phyloP scores from a whole-genome alignment of 2,329 filamentous ascomycete species.

The Fusarium decemcellulare region DNA sequence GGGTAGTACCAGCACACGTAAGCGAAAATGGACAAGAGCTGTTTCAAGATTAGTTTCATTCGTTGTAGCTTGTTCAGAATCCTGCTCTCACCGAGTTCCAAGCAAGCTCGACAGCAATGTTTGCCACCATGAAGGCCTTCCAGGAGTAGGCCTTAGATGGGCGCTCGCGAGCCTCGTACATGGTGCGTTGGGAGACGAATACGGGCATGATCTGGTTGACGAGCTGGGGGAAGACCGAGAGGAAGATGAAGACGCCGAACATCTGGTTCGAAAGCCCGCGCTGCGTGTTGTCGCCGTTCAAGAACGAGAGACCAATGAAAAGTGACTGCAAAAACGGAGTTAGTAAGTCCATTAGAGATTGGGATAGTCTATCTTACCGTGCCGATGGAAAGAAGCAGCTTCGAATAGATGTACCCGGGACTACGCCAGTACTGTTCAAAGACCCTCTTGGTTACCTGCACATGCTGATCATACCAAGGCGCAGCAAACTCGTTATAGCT shows the following conservation, averaged over 20 bases:
- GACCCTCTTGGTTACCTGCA: constrained; percentile 53
- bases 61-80: background rate
- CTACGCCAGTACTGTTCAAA: constrained; percentile 54
- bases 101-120: constrained; percentile 73
- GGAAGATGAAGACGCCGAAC: constrained; percentile 80
- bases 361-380: constrained; percentile 33
- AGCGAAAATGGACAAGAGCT: constrained; percentile 62
- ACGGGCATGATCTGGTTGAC: constrained; percentile 79
- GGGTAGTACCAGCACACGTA: constrained; percentile 79
- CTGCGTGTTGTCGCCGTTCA: constrained; percentile 70
- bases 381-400: constrained; percentile 52
- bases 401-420: constrained; percentile 75
- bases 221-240: constrained; percentile 77
- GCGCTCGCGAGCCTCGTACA: constrained; percentile 79
- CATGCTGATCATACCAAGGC: constrained; percentile 48
- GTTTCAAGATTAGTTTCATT: constrained; percentile 32
- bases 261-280: constrained; percentile 80
- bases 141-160: constrained; percentile 78
- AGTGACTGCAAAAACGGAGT: constrained; percentile 51
- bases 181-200: constrained; percentile 76
- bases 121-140: constrained; percentile 76
- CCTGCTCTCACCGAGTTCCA: constrained; percentile 71
- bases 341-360: no score
- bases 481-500: constrained; percentile 51
- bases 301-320: constrained; percentile 80